Evolutionary conservation across 371 early-diverging fungal genomes (phyloP).

Genomic region (Parasitella parasitica): DNA sequence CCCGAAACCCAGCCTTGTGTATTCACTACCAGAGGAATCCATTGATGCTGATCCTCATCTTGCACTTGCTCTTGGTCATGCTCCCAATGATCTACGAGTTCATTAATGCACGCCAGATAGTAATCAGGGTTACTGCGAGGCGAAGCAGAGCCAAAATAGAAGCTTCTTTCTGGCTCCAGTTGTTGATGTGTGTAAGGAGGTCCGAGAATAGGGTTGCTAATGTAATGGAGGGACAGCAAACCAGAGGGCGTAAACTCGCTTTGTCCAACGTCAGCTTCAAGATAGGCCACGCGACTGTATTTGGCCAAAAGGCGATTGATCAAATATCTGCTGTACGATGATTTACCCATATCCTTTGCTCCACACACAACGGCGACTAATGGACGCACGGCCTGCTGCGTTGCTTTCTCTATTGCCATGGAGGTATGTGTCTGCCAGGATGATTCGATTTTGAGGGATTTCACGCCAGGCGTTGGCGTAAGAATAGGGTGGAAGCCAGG

Average conservation of each 20-base stretch:
- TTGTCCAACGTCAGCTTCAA: constrained; percentile 86
- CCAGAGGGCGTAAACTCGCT: constrained; percentile 77
- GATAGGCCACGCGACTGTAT: constrained; percentile 59
- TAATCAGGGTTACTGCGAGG: constrained; percentile 69
- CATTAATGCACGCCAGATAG: constrained; percentile 60
- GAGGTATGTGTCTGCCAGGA: constrained; percentile 33
- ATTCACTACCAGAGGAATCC: constrained; percentile 76
- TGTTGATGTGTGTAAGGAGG: constrained; percentile 77
- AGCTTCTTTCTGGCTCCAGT: constrained; percentile 52
- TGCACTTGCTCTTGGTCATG: constrained; percentile 21
- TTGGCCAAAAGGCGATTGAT: constrained; percentile 65
- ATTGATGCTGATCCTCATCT: constrained; percentile 9
- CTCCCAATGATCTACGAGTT: constrained; percentile 56
- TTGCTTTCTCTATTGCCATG: constrained; percentile 12
- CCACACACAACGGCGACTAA: constrained; percentile 64
- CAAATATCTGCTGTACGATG: constrained; percentile 66
- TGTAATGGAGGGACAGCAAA: constrained; percentile 66
- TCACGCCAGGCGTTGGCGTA: constrained; percentile 37
- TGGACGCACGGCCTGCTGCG: constrained; percentile 16
- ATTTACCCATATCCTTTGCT: constrained; percentile 77
- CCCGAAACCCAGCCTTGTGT: constrained; percentile 85
- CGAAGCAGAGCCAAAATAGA: constrained; percentile 67
- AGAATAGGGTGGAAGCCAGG: constrained; percentile 32
- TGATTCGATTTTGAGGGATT: constrained; percentile 37
- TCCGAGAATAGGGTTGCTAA: constrained; percentile 67